A percentile compares a stretch with the other conserved stretches of the same genome.
These are phyloP conservation scores for Penicillium palitans DNA, from an alignment of 2,329 filamentous ascomycete species.

Conservation along the genomic window DNA sequence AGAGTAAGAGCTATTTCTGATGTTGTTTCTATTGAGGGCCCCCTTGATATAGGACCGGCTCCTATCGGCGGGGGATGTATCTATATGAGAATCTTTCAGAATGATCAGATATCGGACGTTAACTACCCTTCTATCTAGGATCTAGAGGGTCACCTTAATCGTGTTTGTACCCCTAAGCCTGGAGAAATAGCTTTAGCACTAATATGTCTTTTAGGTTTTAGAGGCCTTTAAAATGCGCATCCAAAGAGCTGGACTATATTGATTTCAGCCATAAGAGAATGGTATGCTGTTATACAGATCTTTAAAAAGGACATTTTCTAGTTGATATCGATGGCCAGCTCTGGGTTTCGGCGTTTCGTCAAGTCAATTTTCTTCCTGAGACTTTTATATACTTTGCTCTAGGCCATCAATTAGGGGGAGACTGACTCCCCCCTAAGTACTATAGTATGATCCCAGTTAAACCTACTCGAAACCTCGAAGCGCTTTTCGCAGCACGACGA, in stretches of 20 bases:
- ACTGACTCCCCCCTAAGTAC: not conserved
- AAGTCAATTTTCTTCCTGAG: not conserved
- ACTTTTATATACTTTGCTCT: slow-evolving; percentile 1
- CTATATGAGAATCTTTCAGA: slow-evolving; percentile 1
- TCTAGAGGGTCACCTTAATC: not conserved
- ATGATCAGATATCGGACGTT: not conserved
- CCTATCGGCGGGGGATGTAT: not conserved
- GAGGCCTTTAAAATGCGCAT: not conserved
- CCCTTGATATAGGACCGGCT: not conserved
- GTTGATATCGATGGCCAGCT: not conserved
- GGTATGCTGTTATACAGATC: not conserved
- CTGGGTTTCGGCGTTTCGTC: not conserved
- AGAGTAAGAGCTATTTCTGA: slow-evolving; percentile 2
- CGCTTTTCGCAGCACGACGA: not conserved
- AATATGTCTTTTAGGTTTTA: not conserved
- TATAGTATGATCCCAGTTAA: not conserved
- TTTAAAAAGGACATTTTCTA: not conserved
- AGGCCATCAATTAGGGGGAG: not conserved
- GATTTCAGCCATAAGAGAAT: not conserved
- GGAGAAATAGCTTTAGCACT: not conserved
- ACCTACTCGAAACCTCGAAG: not conserved
- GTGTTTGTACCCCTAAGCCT: not conserved
- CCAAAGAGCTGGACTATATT: not conserved
- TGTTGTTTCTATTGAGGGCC: not conserved
- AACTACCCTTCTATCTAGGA: not conserved